phyloP scores from a whole-genome alignment of 306 rosid genomes.

The Corylus americana region DNA sequence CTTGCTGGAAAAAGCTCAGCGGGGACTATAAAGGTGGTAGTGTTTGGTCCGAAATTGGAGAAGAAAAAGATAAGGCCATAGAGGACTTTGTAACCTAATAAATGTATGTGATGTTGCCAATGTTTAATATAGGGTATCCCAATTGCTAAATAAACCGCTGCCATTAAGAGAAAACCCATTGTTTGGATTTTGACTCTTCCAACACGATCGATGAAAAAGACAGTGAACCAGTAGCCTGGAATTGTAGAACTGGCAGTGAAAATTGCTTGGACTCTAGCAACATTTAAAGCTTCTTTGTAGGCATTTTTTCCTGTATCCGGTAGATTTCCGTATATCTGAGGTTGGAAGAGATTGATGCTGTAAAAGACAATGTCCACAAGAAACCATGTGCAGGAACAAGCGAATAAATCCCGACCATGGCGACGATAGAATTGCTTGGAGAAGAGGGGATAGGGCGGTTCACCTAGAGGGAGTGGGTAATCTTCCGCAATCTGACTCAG shows the following conservation, averaged over 20 bases:
- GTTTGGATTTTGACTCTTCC: constrained; percentile 70
- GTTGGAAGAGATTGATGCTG: constrained; percentile 69
- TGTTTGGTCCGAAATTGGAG: constrained; percentile 84
- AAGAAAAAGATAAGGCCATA: constrained; percentile 78
- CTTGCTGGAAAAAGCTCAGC: constrained; percentile 86
- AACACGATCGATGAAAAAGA: constrained; percentile 63
- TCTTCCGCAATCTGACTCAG: constrained; percentile 53
- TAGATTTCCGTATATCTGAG: constrained; percentile 42
- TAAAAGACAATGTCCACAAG: constrained; percentile 70
- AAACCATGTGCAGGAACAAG: constrained; percentile 54
- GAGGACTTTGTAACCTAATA: constrained; percentile 37
- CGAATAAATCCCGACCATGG: constrained; percentile 72
- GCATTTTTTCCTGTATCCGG: background rate
- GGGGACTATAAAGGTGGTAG: constrained; percentile 78
- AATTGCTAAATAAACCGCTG: constrained; percentile 35
- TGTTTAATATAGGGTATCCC: too few species aligned
- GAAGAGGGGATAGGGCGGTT: constrained; percentile 37
- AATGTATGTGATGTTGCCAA: constrained; percentile 26
- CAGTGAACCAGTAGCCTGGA: constrained; percentile 69
- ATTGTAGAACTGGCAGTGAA: constrained; percentile 58
- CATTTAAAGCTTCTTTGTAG: constrained; percentile 36
- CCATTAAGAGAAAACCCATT: constrained; percentile 67
- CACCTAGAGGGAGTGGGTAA: constrained; percentile 2
- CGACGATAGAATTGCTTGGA: constrained; percentile 50
- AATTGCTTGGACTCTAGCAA: constrained; percentile 60